Evolutionary conservation across 164 flowering plant genomes (phyloP), one percentile per base, ranked within the genome.

Genomic region (Piper longum): DNA sequence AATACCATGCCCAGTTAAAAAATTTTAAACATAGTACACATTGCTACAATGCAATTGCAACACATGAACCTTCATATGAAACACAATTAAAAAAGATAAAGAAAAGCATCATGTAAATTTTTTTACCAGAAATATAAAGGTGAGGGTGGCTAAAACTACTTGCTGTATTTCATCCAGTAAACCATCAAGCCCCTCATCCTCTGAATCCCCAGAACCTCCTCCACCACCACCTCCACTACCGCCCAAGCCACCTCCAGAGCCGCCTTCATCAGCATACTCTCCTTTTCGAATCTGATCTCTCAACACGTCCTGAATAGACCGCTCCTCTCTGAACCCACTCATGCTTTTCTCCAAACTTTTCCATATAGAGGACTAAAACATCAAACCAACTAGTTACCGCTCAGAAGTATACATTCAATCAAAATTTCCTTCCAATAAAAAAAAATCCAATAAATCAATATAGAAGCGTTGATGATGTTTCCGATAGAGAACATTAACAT

Each of bases 91-190:
- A 54, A 54, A 16, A 51, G 61, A 17, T 57, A 6, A 39, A 57
- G 11, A 12, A 18, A 57, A 57, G 18, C 19, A 18, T 26, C 36
- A 26, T 26, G 36, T 26, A 26, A 26, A 36, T 36, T 36, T 41
- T 41, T 26, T 64, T 83, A 90, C 97, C 89, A 88, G 57, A 73
- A 82, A 75, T 62, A 85, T 67, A 57, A 91, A 75, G 59, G 81
- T 89, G 52, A 73, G 1, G 41, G 87, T 83, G 58, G 93, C 97
- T 55, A 88, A 70, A 55, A 83, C 26, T 62, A 82, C 91, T 86
- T 91, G 95, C 57, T 76, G 4, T n/a, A 78, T 45, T 75, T 88
- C 95, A 71, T 86, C 88, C 56, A 76, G 19, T 36, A 71, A 66
- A 19, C 79, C 90, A 56, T 69, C 64, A 41, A 71, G 19, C 54